Evolutionary conservation across 257 asterid species (phyloP), one percentile per base, ranked within the genome.

Genomic region (Solanum ahanhuiri): DNA sequence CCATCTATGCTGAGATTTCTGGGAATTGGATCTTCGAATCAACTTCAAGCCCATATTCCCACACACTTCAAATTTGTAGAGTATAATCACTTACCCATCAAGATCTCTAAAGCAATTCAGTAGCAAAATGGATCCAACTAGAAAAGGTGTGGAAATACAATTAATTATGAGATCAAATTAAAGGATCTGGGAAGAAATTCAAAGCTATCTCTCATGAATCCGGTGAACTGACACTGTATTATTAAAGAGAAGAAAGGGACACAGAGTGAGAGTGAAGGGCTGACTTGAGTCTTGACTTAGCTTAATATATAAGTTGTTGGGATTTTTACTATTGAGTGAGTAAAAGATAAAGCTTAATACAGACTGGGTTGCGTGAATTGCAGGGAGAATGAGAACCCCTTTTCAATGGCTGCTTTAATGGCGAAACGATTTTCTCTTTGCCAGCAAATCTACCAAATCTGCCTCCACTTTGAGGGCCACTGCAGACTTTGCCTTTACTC

Each of bases 1-100:
- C 98, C 98, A 93, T 84, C 94, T 91, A 66, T 91, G 93, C 34
- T 86, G 94, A 79, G 89, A 92, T 90, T 94, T 94, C 89, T 86
- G 89, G 25, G 93, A 93, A 91, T 86, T 91, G 34, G 87, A 70
- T 67, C 87, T 82, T 45, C 83, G 28, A 37, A 82, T 64, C 76
- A 23, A 4, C 9, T 57, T 85, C 73, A 71, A 81, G 76, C 82
- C 82, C 87, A 85, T 85, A 8, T 45, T 45, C 25, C 66, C 25
- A 28, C 64, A 15, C 64, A 15, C 39, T 22, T n/a, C 14, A n/a
- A 75, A 37, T 31, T 7, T 18, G 3, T 33, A 71, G 17, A 34
- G 76, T 18, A 33, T 9, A 35, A 73, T 37, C 41, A 18, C 51
- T 33, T 33, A 20, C 81, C 81, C 81, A 72, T 72, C 20, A 73